phyloP scores from a whole-genome alignment of 2,329 filamentous ascomycete species.

The Pseudogymnoascus sp. region DNA sequence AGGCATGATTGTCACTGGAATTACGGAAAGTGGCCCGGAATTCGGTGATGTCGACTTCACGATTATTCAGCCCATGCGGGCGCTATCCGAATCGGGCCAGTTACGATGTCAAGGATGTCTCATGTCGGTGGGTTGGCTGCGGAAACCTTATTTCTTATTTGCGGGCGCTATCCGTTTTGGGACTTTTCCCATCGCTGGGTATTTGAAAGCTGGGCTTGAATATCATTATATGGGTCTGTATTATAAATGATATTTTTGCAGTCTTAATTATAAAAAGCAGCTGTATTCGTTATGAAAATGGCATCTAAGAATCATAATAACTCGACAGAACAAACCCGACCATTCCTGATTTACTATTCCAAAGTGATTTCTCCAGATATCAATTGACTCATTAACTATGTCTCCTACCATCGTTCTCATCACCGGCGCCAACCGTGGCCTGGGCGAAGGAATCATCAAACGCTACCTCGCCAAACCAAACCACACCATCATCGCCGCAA shows the following conservation, averaged over 20 bases:
- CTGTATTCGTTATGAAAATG: neutral
- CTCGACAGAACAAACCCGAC: neutral
- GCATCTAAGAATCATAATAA: neutral
- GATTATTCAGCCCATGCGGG: constrained; percentile 2
- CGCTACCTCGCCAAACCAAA: constrained; percentile 29
- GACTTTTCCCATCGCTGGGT: neutral
- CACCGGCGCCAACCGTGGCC: constrained; percentile 28
- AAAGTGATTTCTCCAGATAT: neutral
- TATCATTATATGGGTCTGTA: neutral
- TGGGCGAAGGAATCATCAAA: constrained; percentile 22
- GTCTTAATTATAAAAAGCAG: neutral
- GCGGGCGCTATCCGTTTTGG: constrained; percentile 1
- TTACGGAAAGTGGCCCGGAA: neutral
- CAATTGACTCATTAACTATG: neutral
- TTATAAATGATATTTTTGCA: neutral
- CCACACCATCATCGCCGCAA: constrained; percentile 30
- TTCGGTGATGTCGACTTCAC: neutral
- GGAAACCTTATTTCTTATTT: neutral
- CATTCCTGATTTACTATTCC: neutral
- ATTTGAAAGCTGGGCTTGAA: neutral
- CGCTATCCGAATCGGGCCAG: neutral
- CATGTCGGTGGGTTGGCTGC: neutral
- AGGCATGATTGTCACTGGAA: neutral
- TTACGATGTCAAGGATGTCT: neutral
- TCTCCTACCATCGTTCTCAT: constrained; percentile 21